Conservation (phyloP, 2,329 filamentous ascomycete genomes). For the Plectosphaerella sp. region DNA sequence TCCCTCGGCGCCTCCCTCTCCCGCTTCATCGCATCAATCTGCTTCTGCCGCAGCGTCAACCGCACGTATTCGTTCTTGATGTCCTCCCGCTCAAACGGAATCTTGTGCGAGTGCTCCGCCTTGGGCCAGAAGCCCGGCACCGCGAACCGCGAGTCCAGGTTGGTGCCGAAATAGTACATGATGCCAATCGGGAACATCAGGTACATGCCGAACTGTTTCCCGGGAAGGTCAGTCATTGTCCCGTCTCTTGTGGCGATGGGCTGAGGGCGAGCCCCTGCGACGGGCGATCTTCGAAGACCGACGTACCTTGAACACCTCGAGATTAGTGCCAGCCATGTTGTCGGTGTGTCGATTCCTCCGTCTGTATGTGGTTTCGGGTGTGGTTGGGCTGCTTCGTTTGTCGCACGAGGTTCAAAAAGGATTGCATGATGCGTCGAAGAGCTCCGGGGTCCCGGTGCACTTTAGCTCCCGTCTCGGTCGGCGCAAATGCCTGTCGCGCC, state of each 20-base stretch:
- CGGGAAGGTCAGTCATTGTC: conserved; percentile 1
- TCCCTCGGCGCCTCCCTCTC: conserved; percentile 29
- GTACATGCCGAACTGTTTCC: conserved; percentile 86
- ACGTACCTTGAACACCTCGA: conserved; percentile 83
- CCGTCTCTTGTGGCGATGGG: not conserved
- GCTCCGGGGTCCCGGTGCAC: not conserved
- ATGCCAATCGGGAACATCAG: conserved; percentile 97
- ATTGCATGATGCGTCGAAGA: not conserved
- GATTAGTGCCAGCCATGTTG: conserved; percentile 72
- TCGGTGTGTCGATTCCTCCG: not conserved
- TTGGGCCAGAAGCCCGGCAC: conserved; percentile 94
- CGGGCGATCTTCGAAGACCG: not conserved
- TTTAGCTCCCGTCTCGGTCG: not conserved
- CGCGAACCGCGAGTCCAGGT: conserved; percentile 86
- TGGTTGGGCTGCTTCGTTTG: not conserved
- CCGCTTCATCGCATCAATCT: conserved; percentile 67
- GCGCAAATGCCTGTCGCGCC: not conserved
- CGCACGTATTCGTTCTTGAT: conserved; percentile 77
- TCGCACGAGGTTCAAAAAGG: not conserved
- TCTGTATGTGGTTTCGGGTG: not conserved
- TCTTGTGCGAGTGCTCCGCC: conserved; percentile 67
- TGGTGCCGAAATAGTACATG: conserved; percentile 99
- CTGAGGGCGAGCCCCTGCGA: not conserved
- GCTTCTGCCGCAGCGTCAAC: conserved; percentile 60
- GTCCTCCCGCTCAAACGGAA: conserved; percentile 75